Evolutionary conservation across 352 stramenopile genomes (phyloP).

Genomic region (Phytophthora nicotianae): DNA sequence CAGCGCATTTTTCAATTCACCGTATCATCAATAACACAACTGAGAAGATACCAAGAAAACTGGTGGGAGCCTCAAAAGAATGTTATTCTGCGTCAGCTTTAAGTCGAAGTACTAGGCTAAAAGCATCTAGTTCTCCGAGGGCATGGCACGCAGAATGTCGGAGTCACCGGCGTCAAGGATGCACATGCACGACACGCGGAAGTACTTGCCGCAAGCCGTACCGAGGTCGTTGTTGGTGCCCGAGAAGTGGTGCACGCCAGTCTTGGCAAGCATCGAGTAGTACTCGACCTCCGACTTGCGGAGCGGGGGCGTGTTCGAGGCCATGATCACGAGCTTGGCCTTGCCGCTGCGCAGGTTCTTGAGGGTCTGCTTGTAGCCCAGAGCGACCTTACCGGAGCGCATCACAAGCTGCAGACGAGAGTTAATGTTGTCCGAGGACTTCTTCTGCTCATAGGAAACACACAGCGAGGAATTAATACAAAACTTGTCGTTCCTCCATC

Average conservation of each 20-base stretch:
- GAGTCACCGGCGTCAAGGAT: slow-evolving; percentile 98
- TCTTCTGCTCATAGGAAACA: slow-evolving; percentile 89
- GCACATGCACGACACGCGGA: slow-evolving; percentile 96
- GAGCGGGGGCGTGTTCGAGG: slow-evolving; percentile 97
- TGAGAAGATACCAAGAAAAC: not conserved
- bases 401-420: slow-evolving; percentile 99
- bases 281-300: slow-evolving; percentile 99
- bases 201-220: slow-evolving; percentile 99
- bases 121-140: slow-evolving; percentile 50
- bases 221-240: slow-evolving; percentile 99
- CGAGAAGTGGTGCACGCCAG: slow-evolving; percentile 97
- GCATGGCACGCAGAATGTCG: slow-evolving; percentile 95
- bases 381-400: slow-evolving; percentile 98
- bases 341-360: slow-evolving; percentile 97
- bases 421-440: slow-evolving; percentile 99
- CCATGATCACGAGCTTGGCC: slow-evolving; percentile 98
- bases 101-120: slow-evolving; percentile 5
- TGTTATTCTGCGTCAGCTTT: slow-evolving; percentile 20
- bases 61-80: slow-evolving; percentile 32
- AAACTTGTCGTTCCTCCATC: slow-evolving; percentile 32
- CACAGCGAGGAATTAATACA: slow-evolving; percentile 29
- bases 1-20: not conserved
- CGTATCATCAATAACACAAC: not conserved
- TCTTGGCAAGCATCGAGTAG: slow-evolving; percentile 99
- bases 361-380: slow-evolving; percentile 99